Evolutionary conservation across 2,329 filamentous ascomycete species (phyloP), one percentile per base, ranked within the genome.

Genomic region (Claviceps humidiphila): DNA sequence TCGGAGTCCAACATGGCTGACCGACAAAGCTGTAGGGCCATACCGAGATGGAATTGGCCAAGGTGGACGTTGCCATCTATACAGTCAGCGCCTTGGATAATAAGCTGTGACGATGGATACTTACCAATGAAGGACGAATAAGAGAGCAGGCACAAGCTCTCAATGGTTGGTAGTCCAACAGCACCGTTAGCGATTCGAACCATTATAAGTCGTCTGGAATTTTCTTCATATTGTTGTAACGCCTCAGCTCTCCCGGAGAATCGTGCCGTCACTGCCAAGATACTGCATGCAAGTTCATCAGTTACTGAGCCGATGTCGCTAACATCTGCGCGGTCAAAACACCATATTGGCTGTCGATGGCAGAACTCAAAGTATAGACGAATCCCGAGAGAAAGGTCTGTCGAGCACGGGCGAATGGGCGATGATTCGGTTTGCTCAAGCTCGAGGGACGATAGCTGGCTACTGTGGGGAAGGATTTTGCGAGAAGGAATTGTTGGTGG

Each of bases 71-170:
- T 70, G 22, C 74, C 74, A 54, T 76, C 74, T 76, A 11, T 5
- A 47, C 1, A 39, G 2, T 1, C n/a, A 34, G 8, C 8, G 8
- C 8, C 26, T 30, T 16, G 20, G 7, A 37, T 5, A 45, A 30
- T 30, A 4, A 30, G n/a, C 16, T 11, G 38, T 4, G 5, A 30
- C 11, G 2, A 45, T 2, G 11, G 0, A 16, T 4, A 17, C 59
- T 39, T 69, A 73, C 74, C 73, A 50, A 75, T 69, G 52, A 76
- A 76, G 0, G 68, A 71, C 2, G 71, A 73, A 46, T 74, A 76
- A 0, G 73, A 70, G 1, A 77, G 64, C 4, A 77, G 60, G 59
- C 74, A 77, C 7, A 77, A 56, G 56, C 73, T 75, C 56, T 77
- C 73, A 3, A 77, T 71, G 0, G 74, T 77, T 16, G 68, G 63